Conservation (phyloP, 1,139 yeast species). For the Yamadazyma dendronema region DNA sequence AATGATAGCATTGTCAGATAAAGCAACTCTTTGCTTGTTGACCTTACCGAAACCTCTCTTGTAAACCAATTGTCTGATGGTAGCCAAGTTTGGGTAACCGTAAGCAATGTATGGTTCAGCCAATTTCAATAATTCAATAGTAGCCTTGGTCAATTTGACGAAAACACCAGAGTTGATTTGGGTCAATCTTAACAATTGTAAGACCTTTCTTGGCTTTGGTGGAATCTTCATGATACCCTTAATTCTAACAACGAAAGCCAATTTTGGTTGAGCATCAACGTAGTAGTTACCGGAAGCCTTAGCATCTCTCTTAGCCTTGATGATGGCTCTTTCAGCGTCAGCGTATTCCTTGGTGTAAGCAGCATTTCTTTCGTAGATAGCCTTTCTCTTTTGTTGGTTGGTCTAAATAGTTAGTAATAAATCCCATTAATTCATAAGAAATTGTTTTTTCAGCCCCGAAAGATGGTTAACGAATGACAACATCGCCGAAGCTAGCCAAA, state of each 20-base stretch:
- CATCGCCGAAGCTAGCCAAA: conserved; percentile 88
- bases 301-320: conserved; percentile 94
- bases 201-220: conserved; percentile 99
- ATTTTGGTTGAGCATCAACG: conserved; percentile 96
- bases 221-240: conserved; percentile 99
- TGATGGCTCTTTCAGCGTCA: conserved; percentile 90
- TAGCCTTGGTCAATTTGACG: conserved; percentile 98
- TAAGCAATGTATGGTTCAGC: conserved; percentile 99
- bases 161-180: conserved; percentile 99
- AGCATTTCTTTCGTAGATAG: conserved; percentile 96
- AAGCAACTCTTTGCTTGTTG: conserved; percentile 97
- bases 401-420: conserved; percentile 55
- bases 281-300: conserved; percentile 95
- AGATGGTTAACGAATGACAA: conserved; percentile 98
- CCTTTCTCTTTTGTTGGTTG: conserved; percentile 89
- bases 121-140: conserved; percentile 91
- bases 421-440: background rate
- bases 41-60: conserved; percentile 99
- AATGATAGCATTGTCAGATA: conserved; percentile 90
- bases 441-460: conserved; percentile 91
- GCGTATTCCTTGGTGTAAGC: conserved; percentile 97
- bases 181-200: conserved; percentile 95
- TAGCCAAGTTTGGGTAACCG: conserved; percentile 98
- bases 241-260: conserved; percentile 97
- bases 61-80: conserved; percentile 96